Evolutionary conservation across 768 basidiomycete species (phyloP).

Genomic region (Panaeolus papilionaceus): DNA sequence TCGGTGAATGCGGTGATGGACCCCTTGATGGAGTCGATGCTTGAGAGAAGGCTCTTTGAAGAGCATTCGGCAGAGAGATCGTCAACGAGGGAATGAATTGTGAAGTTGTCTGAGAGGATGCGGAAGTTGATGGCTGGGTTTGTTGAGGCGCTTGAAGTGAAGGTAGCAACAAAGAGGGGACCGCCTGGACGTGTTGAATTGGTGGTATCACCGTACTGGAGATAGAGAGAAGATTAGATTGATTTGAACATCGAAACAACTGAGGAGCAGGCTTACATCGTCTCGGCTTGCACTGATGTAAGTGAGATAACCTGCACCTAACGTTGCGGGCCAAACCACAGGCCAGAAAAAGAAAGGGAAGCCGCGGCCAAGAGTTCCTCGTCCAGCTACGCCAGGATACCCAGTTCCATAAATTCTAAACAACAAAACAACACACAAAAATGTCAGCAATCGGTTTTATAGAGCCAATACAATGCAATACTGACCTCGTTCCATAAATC

Average conservation of each 20-base stretch:
- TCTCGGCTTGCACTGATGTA: conserved; percentile 37
- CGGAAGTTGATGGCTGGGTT: conserved; percentile 47
- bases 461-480: conserved; percentile 11
- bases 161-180: conserved; percentile 43
- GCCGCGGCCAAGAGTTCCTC: conserved; percentile 50
- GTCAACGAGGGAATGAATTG: conserved; percentile 43
- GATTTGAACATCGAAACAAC: conserved; percentile 23
- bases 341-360: conserved; percentile 74
- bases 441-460: not conserved
- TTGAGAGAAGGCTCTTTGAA: conserved; percentile 37
- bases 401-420: conserved; percentile 63
- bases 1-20: conserved; percentile 35
- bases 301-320: conserved; percentile 33
- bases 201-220: conserved; percentile 48
- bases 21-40: conserved; percentile 44
- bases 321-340: conserved; percentile 45
- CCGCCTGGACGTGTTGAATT: conserved; percentile 57
- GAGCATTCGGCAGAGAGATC: conserved; percentile 41
- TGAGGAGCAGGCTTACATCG: conserved; percentile 28
- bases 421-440: not conserved
- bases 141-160: conserved; percentile 38
- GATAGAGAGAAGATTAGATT: not conserved
- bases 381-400: conserved; percentile 52
- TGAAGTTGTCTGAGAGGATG: conserved; percentile 50
- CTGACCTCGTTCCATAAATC: conserved; percentile 49